Evolutionary conservation across 2,329 filamentous ascomycete genomes (phyloP).

Genomic region (Aspergillus caelatus): DNA sequence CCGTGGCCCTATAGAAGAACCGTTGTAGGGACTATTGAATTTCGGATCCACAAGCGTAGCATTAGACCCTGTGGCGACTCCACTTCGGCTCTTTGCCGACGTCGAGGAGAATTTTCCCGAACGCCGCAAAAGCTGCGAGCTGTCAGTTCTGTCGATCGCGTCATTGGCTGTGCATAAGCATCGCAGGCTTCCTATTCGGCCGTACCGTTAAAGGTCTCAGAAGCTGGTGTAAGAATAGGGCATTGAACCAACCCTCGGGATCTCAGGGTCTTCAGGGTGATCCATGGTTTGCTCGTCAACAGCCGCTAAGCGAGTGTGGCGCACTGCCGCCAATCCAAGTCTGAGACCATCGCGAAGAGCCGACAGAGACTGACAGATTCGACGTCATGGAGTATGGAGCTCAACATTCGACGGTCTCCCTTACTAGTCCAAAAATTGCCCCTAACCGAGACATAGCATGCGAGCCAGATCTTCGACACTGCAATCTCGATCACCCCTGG

Average conservation of each 20-base stretch:
- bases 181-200: neutral
- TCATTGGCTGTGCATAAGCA: neutral
- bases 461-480: too few species aligned
- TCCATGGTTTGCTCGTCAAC: neutral
- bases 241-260: neutral
- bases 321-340: neutral
- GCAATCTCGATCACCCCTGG: neutral
- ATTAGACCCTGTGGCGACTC: neutral
- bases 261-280: neutral
- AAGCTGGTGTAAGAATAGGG: neutral
- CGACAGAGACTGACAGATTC: neutral
- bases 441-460: neutral
- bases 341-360: neutral
- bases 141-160: neutral
- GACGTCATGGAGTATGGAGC: neutral
- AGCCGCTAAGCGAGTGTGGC: constrained; percentile 3
- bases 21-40: neutral
- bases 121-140: neutral
- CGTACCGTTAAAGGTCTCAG: neutral
- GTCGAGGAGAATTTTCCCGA: neutral
- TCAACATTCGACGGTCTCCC: neutral
- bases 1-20: neutral
- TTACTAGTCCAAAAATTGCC: neutral
- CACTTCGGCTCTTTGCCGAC: constrained; percentile 1
- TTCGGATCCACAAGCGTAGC: neutral